Evolutionary conservation across 1,139 yeast species (phyloP), one percentile per base, ranked within the genome.

Genomic region (Blastobotrys elegans): DNA sequence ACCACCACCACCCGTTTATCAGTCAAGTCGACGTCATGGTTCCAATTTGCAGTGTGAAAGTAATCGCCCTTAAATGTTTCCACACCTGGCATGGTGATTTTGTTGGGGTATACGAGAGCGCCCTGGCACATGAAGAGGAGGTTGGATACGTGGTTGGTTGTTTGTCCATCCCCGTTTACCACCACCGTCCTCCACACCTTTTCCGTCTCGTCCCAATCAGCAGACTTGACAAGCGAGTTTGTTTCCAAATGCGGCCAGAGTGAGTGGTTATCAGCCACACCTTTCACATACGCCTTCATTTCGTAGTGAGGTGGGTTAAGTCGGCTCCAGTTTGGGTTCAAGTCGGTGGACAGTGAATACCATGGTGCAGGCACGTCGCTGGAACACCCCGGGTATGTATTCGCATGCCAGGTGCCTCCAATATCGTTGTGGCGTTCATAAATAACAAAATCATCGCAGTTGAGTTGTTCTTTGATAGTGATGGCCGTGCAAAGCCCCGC

Each of bases 401-500:
- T 55, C 21, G 56, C 53, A 35, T 44, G 55, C 64, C 65, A 61
- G 7, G 64, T 61, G 11, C 65, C 65, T 11, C 62, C 58, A 29
- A 58, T 32, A 72, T 74, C 53, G 7, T 50, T 53, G 6, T 56
- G 49, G 40, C 55, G 50, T 29, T 60, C 64, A 46, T 55, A 56
- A 22, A 59, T 56, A 30, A 71, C 56, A 16, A 70, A 69, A 21
- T 66, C 62, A 11, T 71, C 70, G 10, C 63, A 61, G 44, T 70
- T 69, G 41, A 58, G 65, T 48, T 67, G 61, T 51, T 73, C 62
- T 40, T 52, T 44, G 26, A 53, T 42, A 11, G 56, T 46, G 43
- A 50, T 49, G 10, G 56, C 53, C 27, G 56, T 46, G 21, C 52
- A 48, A 31, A 70, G 53, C 24, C 73, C 74, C 2, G 71, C 56